A percentile compares a stretch with the other conserved stretches of the same genome.
Evolutionary conservation across 1,139 yeast genomes (phyloP).

Genomic region (Candida pseudoviswanathii): DNA sequence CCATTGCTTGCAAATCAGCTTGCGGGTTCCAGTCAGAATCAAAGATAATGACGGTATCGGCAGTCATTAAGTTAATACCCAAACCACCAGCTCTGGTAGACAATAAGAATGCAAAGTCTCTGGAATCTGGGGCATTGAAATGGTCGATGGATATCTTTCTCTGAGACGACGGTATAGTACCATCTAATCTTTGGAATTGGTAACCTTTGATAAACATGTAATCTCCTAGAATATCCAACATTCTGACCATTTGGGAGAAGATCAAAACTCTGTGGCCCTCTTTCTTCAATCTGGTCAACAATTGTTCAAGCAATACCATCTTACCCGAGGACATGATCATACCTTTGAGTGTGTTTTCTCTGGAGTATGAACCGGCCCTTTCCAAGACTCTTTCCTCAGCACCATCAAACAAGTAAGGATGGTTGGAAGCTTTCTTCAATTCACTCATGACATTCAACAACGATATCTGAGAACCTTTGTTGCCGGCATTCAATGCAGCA

Average conservation of each 20-base stretch:
- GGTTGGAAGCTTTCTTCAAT: constrained; percentile 94
- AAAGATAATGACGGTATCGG: constrained; percentile 95
- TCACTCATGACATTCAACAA: constrained; percentile 92
- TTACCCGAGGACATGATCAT: constrained; percentile 97
- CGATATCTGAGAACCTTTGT: constrained; percentile 78
- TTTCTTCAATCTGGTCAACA: constrained; percentile 76
- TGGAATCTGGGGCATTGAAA: constrained; percentile 90
- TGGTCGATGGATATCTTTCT: constrained; percentile 95
- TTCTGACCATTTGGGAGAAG: constrained; percentile 96
- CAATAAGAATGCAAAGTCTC: constrained; percentile 86
- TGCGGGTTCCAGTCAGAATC: constrained; percentile 99
- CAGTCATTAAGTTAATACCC: constrained; percentile 97
- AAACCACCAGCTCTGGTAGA: constrained; percentile 99
- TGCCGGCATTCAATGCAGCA: constrained; percentile 85
- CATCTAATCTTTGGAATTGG: constrained; percentile 90
- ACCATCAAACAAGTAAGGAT: constrained; percentile 91
- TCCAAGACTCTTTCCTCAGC: constrained; percentile 84
- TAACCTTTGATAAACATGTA: constrained; percentile 88
- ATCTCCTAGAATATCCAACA: constrained; percentile 93
- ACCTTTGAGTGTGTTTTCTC: constrained; percentile 85
- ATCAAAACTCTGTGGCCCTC: constrained; percentile 97
- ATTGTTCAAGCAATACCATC: constrained; percentile 92
- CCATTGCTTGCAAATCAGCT: constrained; percentile 99
- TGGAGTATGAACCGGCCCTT: constrained; percentile 58
- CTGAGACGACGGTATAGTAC: constrained; percentile 93